Evolutionary conservation across 495 filamentous ascomycete genomes (phyloP).

Genomic region (Amniculicola lignicola): DNA sequence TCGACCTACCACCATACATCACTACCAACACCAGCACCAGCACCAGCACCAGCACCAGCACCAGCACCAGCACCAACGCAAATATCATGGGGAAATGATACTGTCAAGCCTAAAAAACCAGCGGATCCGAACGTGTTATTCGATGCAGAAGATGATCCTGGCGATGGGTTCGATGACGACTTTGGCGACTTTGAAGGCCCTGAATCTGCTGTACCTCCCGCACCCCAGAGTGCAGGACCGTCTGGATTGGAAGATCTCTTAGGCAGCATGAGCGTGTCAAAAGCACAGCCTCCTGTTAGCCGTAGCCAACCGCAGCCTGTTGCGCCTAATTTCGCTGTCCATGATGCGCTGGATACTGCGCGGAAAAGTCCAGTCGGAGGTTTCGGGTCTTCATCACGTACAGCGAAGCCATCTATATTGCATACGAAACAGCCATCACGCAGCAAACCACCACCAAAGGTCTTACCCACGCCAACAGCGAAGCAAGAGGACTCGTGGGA

Average conservation of each 20-base stretch:
- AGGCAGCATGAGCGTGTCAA: conserved; percentile 17
- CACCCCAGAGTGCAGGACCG: background rate
- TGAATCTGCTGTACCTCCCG: background rate
- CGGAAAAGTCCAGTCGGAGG: conserved; percentile 9
- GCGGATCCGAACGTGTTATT: conserved; percentile 41
- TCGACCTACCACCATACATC: background rate
- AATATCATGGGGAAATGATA: conserved; percentile 8
- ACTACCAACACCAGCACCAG: too few relatives aligned
- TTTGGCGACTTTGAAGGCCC: conserved; percentile 38
- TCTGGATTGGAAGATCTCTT: conserved; percentile 12
- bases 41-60: too few relatives aligned
- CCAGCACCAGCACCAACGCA: background rate
- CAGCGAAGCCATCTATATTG: conserved; percentile 3
- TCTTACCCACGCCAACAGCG: background rate
- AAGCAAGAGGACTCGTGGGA: conserved; percentile 37
- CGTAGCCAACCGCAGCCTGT: background rate
- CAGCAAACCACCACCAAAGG: background rate
- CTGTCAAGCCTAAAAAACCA: conserved; percentile 14
- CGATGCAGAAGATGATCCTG: conserved; percentile 38
- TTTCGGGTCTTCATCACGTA: conserved; percentile 9
- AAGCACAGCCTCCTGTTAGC: background rate
- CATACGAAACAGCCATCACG: background rate
- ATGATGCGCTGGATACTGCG: background rate
- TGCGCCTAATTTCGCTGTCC: background rate
- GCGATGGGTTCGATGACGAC: conserved; percentile 33